Evolutionary conservation across 768 basidiomycete species (phyloP).

Genomic region (Lactarius tabidus): DNA sequence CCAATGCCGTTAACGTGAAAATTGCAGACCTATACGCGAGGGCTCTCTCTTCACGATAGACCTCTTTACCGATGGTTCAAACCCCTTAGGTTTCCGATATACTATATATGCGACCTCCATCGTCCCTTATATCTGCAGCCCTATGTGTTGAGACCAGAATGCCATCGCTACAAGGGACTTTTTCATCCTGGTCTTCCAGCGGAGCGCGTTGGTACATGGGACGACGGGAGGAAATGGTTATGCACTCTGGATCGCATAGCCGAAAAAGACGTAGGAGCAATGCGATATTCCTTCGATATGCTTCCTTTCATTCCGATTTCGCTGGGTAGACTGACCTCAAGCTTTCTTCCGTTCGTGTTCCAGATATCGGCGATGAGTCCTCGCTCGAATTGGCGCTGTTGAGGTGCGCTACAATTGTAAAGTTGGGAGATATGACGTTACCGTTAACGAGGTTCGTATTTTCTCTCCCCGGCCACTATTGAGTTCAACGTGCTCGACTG

Average conservation of each 20-base stretch:
- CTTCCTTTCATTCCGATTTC: background rate
- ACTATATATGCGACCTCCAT: constrained; percentile 4
- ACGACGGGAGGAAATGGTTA: constrained; percentile 53
- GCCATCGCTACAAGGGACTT: constrained; percentile 40
- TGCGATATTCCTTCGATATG: constrained; percentile 48
- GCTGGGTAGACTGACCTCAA: background rate
- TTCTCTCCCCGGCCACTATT: background rate
- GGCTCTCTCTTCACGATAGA: too few relatives aligned
- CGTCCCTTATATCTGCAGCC: background rate
- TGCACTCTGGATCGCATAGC: constrained; percentile 46
- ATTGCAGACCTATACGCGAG: background rate
- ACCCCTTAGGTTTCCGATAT: constrained; percentile 17
- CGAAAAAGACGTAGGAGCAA: constrained; percentile 41
- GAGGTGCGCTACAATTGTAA: constrained; percentile 38
- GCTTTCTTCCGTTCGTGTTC: background rate
- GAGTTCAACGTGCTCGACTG: too few relatives aligned
- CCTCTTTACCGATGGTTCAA: constrained; percentile 38
- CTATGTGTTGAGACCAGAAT: background rate
- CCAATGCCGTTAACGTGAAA: background rate
- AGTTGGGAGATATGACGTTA: constrained; percentile 41
- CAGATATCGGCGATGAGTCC: constrained; percentile 46
- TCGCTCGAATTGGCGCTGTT: constrained; percentile 48
- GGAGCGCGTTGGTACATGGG: constrained; percentile 45
- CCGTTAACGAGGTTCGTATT: constrained; percentile 33
- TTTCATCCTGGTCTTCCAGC: constrained; percentile 45